Evolutionary conservation across 78 protist species (phyloP).

Genomic region (Isochrysis galbana): DNA sequence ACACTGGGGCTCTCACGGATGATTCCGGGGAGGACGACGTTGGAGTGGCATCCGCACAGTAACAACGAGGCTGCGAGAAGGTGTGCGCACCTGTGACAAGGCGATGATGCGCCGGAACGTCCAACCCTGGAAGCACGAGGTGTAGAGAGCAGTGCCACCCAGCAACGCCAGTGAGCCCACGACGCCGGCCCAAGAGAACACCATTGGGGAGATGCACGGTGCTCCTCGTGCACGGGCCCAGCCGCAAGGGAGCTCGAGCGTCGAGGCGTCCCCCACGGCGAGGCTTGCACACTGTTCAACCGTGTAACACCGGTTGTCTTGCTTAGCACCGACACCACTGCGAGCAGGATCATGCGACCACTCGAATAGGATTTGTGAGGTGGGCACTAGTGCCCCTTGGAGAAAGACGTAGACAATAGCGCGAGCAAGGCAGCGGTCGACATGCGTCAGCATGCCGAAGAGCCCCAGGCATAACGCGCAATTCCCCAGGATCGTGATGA

Average conservation of each 20-base stretch:
- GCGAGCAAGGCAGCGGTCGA: background rate
- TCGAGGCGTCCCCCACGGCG: background rate
- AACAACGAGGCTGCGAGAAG: too few relatives aligned
- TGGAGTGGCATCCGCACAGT: too few relatives aligned
- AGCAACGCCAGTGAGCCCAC: background rate
- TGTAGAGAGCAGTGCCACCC: background rate
- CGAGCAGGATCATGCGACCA: background rate
- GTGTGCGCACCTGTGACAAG: background rate
- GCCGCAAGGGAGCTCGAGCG: background rate
- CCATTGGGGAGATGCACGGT: background rate
- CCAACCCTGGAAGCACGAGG: background rate
- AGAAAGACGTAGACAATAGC: background rate
- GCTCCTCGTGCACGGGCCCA: background rate
- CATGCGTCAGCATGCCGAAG: background rate
- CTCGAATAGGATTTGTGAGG: background rate
- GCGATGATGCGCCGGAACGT: background rate
- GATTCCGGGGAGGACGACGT: too few relatives aligned
- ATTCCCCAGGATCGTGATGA: background rate
- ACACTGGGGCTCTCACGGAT: too few relatives aligned
- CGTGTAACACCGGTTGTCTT: background rate
- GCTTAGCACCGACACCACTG: too few relatives aligned
- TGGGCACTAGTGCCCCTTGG: too few relatives aligned
- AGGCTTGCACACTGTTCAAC: background rate
- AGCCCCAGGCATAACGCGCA: background rate
- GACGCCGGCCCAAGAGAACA: background rate